These are phyloP conservation scores for Magnolia changhungtana DNA, from an alignment of 164 flowering plant species.

Conservation along the genomic window DNA sequence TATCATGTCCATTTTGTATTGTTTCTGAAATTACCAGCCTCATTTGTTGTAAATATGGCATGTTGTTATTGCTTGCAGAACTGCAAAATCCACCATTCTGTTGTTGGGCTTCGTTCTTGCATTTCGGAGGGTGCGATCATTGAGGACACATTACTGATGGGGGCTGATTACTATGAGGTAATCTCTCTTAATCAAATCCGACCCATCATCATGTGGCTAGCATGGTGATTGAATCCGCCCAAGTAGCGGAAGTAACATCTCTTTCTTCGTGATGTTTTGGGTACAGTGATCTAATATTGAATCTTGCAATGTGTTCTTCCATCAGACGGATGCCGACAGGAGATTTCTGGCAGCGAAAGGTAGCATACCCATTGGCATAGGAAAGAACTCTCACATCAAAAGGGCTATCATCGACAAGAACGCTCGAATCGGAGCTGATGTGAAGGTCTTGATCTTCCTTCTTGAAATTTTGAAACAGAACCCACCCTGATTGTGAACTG, in stretches of 20 bases:
- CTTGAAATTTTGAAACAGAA: too few species aligned
- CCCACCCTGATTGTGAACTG: too few species aligned
- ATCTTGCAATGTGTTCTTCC: constrained; percentile 8
- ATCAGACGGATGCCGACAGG: constrained; percentile 87
- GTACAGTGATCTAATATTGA: neutral
- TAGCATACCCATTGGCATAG: constrained; percentile 90
- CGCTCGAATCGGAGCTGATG: constrained; percentile 90
- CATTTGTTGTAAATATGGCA: too few species aligned
- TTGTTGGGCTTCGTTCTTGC: constrained; percentile 88
- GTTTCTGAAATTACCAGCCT: too few species aligned
- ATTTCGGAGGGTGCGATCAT: constrained; percentile 94
- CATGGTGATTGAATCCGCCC: neutral
- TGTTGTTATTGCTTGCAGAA: constrained; percentile 39
- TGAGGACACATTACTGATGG: constrained; percentile 89
- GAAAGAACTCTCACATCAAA: constrained; percentile 83
- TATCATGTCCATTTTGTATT: too few species aligned
- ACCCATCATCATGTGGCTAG: neutral
- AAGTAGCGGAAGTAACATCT: neutral
- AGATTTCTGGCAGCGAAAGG: constrained; percentile 81
- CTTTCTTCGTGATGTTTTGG: neutral
- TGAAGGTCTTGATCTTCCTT: constrained; percentile 47
- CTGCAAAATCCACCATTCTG: constrained; percentile 94
- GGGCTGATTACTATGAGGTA: constrained; percentile 97
- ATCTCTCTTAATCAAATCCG: neutral
- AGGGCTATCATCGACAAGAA: constrained; percentile 98